phyloP scores from a whole-genome alignment of 2,329 filamentous ascomycete species.

The Camptophora hylomeconis region DNA sequence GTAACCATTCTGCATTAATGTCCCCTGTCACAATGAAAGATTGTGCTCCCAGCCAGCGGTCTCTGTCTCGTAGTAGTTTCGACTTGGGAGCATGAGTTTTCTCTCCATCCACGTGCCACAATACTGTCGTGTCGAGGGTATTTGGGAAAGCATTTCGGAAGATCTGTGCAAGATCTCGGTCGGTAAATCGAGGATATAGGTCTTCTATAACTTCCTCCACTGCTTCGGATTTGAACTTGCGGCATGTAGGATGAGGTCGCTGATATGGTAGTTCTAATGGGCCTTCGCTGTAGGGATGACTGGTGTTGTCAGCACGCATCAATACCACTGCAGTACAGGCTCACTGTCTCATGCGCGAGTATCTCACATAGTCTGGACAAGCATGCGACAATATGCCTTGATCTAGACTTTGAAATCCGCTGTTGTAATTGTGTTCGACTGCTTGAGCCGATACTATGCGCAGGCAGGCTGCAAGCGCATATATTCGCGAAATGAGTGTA shows the following conservation, averaged over 20 bases:
- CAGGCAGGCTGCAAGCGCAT: no score
- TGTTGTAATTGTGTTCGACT: no score
- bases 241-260: constrained; percentile 64
- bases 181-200: constrained; percentile 63
- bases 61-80: constrained; percentile 35
- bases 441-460: no score
- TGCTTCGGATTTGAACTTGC: constrained; percentile 74
- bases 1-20: constrained; percentile 84
- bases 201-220: constrained; percentile 83
- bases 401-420: constrained; percentile 4
- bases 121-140: constrained; percentile 76
- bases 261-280: constrained; percentile 74
- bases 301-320: constrained; percentile 24
- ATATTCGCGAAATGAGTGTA: no score
- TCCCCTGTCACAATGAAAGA: constrained; percentile 90
- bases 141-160: constrained; percentile 96
- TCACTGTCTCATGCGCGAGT: constrained; percentile 15
- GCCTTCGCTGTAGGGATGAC: constrained; percentile 66
- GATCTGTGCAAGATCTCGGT: constrained; percentile 77
- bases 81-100: constrained; percentile 21
- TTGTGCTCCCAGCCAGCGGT: constrained; percentile 70
- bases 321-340: not conserved
- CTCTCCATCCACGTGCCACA: constrained; percentile 64
- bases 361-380: constrained; percentile 20
- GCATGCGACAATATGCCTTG: constrained; percentile 11